These are phyloP conservation scores for Houttuynia cordata DNA, from an alignment of 164 flowering plant species.

Conservation along the genomic window DNA sequence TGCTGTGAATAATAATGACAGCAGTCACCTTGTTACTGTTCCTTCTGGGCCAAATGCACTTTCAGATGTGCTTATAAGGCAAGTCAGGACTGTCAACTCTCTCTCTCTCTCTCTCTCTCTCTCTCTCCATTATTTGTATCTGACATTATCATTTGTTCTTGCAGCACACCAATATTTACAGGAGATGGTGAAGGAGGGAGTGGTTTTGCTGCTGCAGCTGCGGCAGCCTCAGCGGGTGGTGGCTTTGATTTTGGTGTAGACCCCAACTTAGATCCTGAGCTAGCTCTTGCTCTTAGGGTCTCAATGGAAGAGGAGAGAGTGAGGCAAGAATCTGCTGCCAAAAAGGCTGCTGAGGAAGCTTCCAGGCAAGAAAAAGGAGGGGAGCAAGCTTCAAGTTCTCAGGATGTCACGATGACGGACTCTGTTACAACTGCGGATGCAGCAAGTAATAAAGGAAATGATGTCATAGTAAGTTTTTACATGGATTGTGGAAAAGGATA, in stretches of 20 bases:
- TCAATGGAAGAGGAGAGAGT: conserved; percentile 99
- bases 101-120: no score
- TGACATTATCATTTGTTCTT: not conserved
- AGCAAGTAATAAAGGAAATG: conserved; percentile 13
- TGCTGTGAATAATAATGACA: conserved; percentile 81
- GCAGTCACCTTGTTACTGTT: conserved; percentile 86
- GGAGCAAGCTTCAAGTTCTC: conserved; percentile 41
- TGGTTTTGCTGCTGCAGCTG: conserved; percentile 62
- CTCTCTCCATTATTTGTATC: not conserved
- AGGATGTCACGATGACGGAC: conserved; percentile 65
- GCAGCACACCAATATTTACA: conserved; percentile 83
- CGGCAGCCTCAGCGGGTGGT: conserved; percentile 72
- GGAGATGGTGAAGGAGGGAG: conserved; percentile 96
- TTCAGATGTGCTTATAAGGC: conserved; percentile 92
- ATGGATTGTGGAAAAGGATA: no score
- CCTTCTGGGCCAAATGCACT: conserved; percentile 79
- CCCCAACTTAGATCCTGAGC: conserved; percentile 95
- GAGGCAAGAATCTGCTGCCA: conserved; percentile 97
- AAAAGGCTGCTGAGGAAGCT: conserved; percentile 85
- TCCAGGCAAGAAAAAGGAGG: conserved; percentile 52
- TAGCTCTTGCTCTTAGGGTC: conserved; percentile 94
- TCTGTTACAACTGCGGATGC: conserved; percentile 27
- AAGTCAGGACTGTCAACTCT: not conserved
- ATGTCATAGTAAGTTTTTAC: conserved; percentile 29
- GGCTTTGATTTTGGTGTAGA: conserved; percentile 95